These are phyloP conservation scores for Tritrichomonas foetus DNA, from an alignment of 208 protist species.

Conservation along the genomic window DNA sequence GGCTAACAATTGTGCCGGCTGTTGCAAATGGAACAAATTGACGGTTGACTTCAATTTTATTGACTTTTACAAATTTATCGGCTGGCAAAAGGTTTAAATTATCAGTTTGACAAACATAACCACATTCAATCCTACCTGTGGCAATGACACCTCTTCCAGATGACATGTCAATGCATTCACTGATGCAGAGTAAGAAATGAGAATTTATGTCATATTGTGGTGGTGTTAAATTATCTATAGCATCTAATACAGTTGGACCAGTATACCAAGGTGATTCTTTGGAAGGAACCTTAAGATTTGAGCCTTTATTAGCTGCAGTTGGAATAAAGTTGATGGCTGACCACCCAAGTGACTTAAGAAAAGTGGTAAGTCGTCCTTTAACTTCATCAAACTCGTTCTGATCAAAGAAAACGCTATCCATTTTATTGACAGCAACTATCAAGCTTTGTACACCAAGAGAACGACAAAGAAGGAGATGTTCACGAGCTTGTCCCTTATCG, in stretches of 20 bases:
- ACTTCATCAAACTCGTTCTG: not conserved
- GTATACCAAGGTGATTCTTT: not conserved
- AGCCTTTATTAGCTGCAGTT: not conserved
- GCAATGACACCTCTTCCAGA: not conserved
- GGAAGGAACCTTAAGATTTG: not conserved
- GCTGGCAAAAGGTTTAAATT: not conserved
- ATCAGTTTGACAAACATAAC: not conserved
- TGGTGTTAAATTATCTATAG: not conserved
- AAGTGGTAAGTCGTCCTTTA: not conserved
- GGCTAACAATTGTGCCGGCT: not conserved
- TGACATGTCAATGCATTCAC: not conserved
- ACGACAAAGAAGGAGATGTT: slow-evolving; percentile 95
- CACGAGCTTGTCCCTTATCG: slow-evolving; percentile 91
- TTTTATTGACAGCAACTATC: slow-evolving; percentile 97
- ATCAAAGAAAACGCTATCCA: slow-evolving; percentile 80
- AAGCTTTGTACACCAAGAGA: slow-evolving; percentile 86
- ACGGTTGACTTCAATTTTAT: not conserved
- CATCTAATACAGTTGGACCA: not conserved
- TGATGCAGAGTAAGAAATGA: not conserved
- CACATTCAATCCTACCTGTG: not conserved
- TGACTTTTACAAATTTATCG: not conserved
- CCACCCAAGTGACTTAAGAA: not conserved
- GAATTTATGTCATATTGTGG: not conserved
- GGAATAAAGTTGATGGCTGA: not conserved
- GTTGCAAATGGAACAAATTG: not conserved